Conservation (phyloP, 352 stramenopile genomes). For the Phytophthora macrochlamydospora region DNA sequence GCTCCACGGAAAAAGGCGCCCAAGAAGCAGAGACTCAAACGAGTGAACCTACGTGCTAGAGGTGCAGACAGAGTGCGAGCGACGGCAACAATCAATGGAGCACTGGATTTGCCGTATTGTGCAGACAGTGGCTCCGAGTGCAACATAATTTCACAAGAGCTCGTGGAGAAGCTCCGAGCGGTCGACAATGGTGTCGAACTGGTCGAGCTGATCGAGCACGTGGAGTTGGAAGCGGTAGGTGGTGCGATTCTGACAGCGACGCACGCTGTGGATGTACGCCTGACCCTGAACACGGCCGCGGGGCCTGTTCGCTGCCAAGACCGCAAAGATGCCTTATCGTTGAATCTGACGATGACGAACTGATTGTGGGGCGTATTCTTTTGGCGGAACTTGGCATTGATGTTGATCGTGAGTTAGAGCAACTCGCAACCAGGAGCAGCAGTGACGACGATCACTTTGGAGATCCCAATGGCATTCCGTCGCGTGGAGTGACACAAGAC, state of each 20-base stretch:
- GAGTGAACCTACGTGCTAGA: not conserved
- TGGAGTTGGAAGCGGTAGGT: slow-evolving; percentile 6
- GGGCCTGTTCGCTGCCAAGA: slow-evolving; percentile 12
- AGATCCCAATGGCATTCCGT: not conserved
- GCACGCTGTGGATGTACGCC: slow-evolving; percentile 5
- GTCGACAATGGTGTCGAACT: slow-evolving; percentile 3
- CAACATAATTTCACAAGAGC: not conserved
- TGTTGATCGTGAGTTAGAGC: slow-evolving; percentile 5
- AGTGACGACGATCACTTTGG: slow-evolving; percentile 1
- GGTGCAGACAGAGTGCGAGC: not conserved
- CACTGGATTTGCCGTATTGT: not conserved
- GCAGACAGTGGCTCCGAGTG: too few species aligned
- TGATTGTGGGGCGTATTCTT: not conserved
- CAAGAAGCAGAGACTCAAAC: not conserved
- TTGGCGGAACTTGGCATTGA: not conserved
- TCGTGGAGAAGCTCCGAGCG: slow-evolving; percentile 4
- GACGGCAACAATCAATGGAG: not conserved
- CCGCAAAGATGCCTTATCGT: slow-evolving; percentile 5
- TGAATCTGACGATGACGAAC: slow-evolving; percentile 9
- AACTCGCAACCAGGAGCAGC: not conserved
- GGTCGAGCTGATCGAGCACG: not conserved
- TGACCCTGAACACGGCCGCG: slow-evolving; percentile 8
- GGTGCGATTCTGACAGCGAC: slow-evolving; percentile 7
- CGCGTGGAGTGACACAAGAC: not conserved
- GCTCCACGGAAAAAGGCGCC: not conserved